Conservation (phyloP, 2,329 filamentous ascomycete genomes). For the Taxawa tesnikishii region DNA sequence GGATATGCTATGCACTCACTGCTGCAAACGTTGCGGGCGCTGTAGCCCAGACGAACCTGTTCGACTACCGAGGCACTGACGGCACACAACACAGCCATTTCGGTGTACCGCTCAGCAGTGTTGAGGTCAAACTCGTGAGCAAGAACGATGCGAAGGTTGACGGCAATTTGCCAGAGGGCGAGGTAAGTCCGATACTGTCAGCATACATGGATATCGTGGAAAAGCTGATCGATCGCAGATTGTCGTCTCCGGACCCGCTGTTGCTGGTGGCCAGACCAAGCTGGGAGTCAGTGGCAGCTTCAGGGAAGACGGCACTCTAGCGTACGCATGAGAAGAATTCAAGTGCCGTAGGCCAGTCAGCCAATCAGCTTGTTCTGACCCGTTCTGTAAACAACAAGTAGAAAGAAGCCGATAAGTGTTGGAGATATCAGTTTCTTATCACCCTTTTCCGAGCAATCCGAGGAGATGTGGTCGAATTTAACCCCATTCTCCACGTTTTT, state of each 20-base stretch:
- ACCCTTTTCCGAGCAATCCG: too few species aligned
- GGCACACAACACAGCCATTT: constrained; percentile 50
- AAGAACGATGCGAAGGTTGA: constrained; percentile 48
- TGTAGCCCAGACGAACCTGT: constrained; percentile 74
- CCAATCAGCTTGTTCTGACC: too few species aligned
- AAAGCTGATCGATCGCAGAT: constrained; percentile 50
- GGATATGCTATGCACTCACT: constrained; percentile 76
- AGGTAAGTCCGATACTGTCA: constrained; percentile 15
- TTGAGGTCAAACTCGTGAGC: constrained; percentile 66
- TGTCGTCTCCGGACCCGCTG: constrained; percentile 58
- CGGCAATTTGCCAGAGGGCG: constrained; percentile 37
- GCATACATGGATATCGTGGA: too few species aligned
- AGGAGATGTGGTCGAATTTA: too few species aligned
- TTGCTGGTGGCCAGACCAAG: constrained; percentile 53
- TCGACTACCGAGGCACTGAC: constrained; percentile 61
- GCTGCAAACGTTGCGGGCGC: constrained; percentile 76
- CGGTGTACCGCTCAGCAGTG: constrained; percentile 64
- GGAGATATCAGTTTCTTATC: too few species aligned
- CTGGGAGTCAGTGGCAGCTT: constrained; percentile 55
- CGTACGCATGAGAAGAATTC: constrained; percentile 11
- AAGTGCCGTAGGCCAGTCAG: too few species aligned
- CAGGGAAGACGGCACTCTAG: constrained; percentile 60
- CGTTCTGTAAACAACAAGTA: too few species aligned
- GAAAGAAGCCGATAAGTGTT: too few species aligned
- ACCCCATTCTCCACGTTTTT: too few species aligned